Evolutionary conservation across 306 rosid species (phyloP), one percentile per base, ranked within the genome.

Genomic region (Arachis stenosperma): DNA sequence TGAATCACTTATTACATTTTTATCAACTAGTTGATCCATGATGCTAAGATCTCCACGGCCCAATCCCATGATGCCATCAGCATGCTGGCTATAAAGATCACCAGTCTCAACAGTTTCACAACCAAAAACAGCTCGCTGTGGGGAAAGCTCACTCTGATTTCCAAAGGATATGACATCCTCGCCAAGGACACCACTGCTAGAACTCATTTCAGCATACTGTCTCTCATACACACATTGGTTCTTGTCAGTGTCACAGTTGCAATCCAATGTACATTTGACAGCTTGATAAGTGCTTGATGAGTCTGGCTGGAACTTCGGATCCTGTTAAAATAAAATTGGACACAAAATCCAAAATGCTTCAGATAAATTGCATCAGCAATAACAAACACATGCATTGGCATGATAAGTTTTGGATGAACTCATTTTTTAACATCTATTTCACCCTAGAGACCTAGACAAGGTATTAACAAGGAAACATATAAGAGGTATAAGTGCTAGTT

Each of bases 41-140:
- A 95, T 84, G 77, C 99, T 95, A 5, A 88, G 87, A 80, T 90
- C 93, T 13, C 99, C 99, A 2, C 88, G 81, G 70, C 99, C 99
- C 83, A 95, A 82, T 42, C 98, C 99, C 90, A 95, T 95, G 69
- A 95, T 95, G 76, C 98, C 99, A 84, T 95, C 99, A 13, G 99
- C 99, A 75, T 73, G 93, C 84, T 95, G 98, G 77, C 92, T 90
- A 71, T 78, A 91, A 79, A 95, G 88, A 76, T 91, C 98, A 2
- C 99, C 99, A 22, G 97, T 90, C 81, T 95, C 99, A 74, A 59
- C 36, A 77, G 86, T 91, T 82, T 91, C 98, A 51, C 99, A 91
- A 33, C 99, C 99, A 55, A 95, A 91, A 82, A 91, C 87, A 43
- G 97, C 96, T 65, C 88, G 90, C 64, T 91, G 99, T 0, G 96